Conservation (phyloP, 116 monocot genomes). For the Zostera marina region DNA sequence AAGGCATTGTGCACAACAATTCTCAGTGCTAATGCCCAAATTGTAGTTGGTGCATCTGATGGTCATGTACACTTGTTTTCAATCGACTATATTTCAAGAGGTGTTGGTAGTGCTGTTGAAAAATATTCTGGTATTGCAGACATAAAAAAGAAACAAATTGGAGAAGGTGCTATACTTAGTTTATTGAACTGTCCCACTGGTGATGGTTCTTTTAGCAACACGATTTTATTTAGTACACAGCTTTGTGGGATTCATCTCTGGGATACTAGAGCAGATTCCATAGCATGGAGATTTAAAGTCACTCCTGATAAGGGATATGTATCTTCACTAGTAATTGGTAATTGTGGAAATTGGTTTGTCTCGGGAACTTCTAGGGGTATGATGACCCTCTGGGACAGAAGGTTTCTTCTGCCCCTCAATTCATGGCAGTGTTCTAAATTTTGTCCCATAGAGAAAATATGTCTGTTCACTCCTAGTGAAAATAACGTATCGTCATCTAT, state of each 20-base stretch:
- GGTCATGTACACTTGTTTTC: constrained; percentile 76
- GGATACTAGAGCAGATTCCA: constrained; percentile 52
- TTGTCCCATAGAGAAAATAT: constrained; percentile 77
- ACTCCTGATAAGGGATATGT: constrained; percentile 64
- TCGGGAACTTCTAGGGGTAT: constrained; percentile 91
- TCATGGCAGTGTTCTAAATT: constrained; percentile 73
- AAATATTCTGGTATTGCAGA: constrained; percentile 92
- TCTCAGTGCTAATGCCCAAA: constrained; percentile 62
- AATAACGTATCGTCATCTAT: constrained; percentile 25
- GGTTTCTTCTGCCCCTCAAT: constrained; percentile 91
- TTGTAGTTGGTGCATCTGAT: constrained; percentile 60
- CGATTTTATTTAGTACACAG: constrained; percentile 70
- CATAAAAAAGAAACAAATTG: constrained; percentile 58
- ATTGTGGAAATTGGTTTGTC: constrained; percentile 96
- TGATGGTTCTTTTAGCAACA: constrained; percentile 40
- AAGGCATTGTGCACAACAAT: constrained; percentile 62
- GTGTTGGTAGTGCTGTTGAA: constrained; percentile 60
- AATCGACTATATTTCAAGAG: constrained; percentile 76
- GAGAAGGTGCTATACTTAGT: constrained; percentile 82
- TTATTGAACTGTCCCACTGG: constrained; percentile 53
- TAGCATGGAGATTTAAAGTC: constrained; percentile 58
- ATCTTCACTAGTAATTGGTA: constrained; percentile 71
- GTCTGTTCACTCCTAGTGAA: constrained; percentile 49
- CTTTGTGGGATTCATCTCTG: constrained; percentile 63
- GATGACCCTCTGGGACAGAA: constrained; percentile 86